Evolutionary conservation across 73 alveolate genomes (phyloP), one percentile per base, ranked within the genome.

Genomic region (Blepharisma japonicum): DNA sequence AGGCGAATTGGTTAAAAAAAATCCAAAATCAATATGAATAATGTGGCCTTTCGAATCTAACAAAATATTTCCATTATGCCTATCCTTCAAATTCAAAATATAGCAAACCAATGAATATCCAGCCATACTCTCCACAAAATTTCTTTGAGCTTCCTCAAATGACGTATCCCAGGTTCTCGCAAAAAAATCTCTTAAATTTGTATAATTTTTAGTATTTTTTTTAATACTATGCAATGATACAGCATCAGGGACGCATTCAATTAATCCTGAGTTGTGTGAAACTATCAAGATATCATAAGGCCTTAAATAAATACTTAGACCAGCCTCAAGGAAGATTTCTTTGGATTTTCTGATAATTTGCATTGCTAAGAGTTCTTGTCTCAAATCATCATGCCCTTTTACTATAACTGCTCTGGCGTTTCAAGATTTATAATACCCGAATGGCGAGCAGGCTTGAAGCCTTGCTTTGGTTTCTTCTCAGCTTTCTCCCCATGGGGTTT

Each of bases 21-120:
- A 92, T 55, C 99, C 99, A 80, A 96, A 98, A 89, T 98, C 99
- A 11, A 98, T 98, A 86, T 98, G 99, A 56, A 98, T 90, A 20
- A 98, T 72, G 74, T 97, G 99, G 20, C 99, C 99, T 71, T 83
- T 27, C 71, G 91, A 86, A 78, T 93, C 97, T 7, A 98, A 90
- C 88, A 98, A 76, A 23, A 98, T 92, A 78, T 98, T 98, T 20
- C 99, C 99, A 82, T 98, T 98, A 88, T 98, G 99, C 71, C 99
- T 88, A 78, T 98, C 99, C 85, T 96, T 96, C 21, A 98, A 94
- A 82, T 94, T 95, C 67, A 96, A 81, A 78, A 94, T 81, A 86
- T 97, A 97, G 77, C 96, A 91, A 55, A 94, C 86, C 68, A 97
- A 86, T 6, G 98, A 92, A 82, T 98, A 98, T 3, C 99, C 99